phyloP scores from a whole-genome alignment of 2,329 filamentous ascomycete genomes.

The Harringtonia aguacate region DNA sequence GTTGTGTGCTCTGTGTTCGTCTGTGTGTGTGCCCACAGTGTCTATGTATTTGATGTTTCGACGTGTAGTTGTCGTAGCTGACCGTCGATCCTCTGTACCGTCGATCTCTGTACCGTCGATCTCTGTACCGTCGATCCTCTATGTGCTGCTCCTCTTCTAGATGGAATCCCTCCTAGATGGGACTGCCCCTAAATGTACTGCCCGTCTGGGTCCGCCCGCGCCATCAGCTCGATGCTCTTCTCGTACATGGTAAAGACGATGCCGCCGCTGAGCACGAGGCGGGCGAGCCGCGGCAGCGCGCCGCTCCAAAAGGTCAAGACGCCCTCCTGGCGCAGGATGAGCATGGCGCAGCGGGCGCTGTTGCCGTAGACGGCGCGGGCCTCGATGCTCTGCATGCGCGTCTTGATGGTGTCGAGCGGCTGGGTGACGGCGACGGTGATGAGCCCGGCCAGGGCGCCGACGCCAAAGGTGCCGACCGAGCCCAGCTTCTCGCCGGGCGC shows the following conservation, averaged over 20 bases:
- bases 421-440: constrained; percentile 78
- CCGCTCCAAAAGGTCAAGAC: constrained; percentile 89
- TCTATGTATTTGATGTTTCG: too few relatives aligned
- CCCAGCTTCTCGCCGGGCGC: constrained; percentile 93
- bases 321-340: constrained; percentile 84
- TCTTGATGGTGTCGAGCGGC: constrained; percentile 89
- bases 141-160: too few relatives aligned
- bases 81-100: too few relatives aligned
- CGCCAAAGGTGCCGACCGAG: constrained; percentile 75
- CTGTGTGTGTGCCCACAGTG: too few relatives aligned
- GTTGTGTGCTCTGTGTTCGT: too few relatives aligned
- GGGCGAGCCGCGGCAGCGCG: constrained; percentile 71
- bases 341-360: constrained; percentile 68
- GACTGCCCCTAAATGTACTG: constrained; percentile 64
- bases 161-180: too few relatives aligned
- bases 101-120: too few relatives aligned
- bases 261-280: constrained; percentile 82
- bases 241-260: constrained; percentile 99
- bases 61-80: too few relatives aligned
- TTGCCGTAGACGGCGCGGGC: constrained; percentile 74
- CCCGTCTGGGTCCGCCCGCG: constrained; percentile 68
- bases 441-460: constrained; percentile 78
- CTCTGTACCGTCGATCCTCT: too few relatives aligned
- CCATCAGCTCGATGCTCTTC: constrained; percentile 86
- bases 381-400: constrained; percentile 93